Evolutionary conservation across 2,329 filamentous ascomycete genomes (phyloP).

Genomic region (Aspergillus tamarii): DNA sequence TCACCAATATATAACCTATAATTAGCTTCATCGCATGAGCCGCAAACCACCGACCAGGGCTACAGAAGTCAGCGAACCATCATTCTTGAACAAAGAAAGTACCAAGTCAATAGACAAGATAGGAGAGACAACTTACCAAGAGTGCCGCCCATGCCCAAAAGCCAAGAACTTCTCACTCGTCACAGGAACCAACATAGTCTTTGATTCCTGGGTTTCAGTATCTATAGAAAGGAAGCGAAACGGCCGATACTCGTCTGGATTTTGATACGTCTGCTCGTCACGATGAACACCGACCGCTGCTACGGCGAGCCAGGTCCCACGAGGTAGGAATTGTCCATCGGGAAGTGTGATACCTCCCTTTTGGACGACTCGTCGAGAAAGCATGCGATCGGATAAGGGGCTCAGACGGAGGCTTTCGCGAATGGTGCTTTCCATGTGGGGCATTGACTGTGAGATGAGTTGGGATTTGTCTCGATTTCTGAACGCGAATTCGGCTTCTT

Average conservation of each 20-base stretch:
- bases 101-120: fast-evolving
- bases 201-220: not conserved
- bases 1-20: not conserved
- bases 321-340: not conserved
- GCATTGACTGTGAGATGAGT: not conserved
- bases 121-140: not conserved
- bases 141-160: not conserved
- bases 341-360: not conserved
- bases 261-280: not conserved
- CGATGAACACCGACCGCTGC: not conserved
- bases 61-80: not conserved
- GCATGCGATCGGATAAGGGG: not conserved
- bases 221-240: not conserved
- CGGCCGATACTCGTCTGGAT: not conserved
- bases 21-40: not conserved
- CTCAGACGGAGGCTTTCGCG: not conserved
- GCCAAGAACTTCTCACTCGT: not conserved
- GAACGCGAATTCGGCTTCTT: not conserved
- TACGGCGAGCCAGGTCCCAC: not conserved
- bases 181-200: not conserved
- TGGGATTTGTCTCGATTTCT: not conserved
- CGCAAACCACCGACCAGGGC: not conserved
- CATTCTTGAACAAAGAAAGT: too few relatives aligned
- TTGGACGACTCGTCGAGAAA: not conserved
- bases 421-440: not conserved